Conservation (phyloP, 2,329 filamentous ascomycete species). For the Hansfordia pulvinata region DNA sequence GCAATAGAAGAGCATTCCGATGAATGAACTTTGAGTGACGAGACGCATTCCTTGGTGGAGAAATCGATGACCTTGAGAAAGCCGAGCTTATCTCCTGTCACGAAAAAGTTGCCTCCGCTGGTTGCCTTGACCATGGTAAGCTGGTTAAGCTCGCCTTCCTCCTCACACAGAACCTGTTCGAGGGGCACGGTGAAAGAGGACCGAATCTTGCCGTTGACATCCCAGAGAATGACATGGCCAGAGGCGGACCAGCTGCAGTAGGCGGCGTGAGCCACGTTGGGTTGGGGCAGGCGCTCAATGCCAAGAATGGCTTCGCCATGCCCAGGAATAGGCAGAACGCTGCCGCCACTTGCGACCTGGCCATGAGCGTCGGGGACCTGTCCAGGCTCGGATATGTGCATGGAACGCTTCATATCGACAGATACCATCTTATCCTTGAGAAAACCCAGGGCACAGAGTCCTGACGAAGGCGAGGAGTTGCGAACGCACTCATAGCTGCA, state of each 20-base stretch:
- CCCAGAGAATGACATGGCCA: conserved; percentile 76
- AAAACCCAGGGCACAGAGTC: conserved; percentile 56
- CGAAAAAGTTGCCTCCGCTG: conserved; percentile 48
- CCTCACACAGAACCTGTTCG: conserved; percentile 45
- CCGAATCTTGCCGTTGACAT: conserved; percentile 54
- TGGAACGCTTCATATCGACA: conserved; percentile 61
- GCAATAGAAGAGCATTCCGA: conserved; percentile 75
- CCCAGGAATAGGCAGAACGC: conserved; percentile 44
- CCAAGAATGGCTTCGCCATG: conserved; percentile 58
- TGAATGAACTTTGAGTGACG: conserved; percentile 74
- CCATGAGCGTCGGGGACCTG: conserved; percentile 28
- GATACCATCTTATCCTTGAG: conserved; percentile 55
- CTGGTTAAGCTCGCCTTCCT: conserved; percentile 43
- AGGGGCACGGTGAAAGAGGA: conserved; percentile 53
- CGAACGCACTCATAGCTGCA: conserved; percentile 24
- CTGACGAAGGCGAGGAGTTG: conserved; percentile 21
- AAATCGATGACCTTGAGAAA: conserved; percentile 59
- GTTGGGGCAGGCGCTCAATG: conserved; percentile 48
- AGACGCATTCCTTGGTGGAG: conserved; percentile 43
- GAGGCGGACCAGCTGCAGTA: conserved; percentile 85
- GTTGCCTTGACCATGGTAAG: conserved; percentile 47
- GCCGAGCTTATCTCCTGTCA: conserved; percentile 81
- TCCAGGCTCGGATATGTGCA: conserved; percentile 63
- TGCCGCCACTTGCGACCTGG: conserved; percentile 20
- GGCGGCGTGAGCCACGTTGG: conserved; percentile 48